These are phyloP conservation scores for Phytophthora niederhauseri DNA, from an alignment of 352 stramenopile species.

Conservation along the genomic window DNA sequence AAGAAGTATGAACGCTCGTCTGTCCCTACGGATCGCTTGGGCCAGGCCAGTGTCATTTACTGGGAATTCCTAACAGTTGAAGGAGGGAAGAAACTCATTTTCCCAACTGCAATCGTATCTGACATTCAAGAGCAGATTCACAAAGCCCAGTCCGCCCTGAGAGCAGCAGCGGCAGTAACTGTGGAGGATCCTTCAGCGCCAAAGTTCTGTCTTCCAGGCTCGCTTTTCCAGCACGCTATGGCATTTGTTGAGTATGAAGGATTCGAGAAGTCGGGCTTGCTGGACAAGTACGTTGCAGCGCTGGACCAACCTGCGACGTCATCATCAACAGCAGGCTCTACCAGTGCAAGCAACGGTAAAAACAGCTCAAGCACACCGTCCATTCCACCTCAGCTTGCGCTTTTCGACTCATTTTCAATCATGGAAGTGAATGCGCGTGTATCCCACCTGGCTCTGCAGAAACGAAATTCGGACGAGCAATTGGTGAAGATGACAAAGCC, in stretches of 20 bases:
- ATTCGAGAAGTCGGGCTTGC: slow-evolving; percentile 71
- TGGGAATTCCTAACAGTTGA: slow-evolving; percentile 84
- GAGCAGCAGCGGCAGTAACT: slow-evolving; percentile 14
- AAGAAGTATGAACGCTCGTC: slow-evolving; percentile 84
- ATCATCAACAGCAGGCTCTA: slow-evolving; percentile 22
- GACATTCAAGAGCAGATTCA: slow-evolving; percentile 76
- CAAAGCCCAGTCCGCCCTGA: slow-evolving; percentile 50
- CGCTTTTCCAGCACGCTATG: slow-evolving; percentile 78
- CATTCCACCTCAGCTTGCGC: slow-evolving; percentile 73
- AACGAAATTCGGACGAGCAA: slow-evolving; percentile 48
- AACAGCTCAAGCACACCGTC: slow-evolving; percentile 31
- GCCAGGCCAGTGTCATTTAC: slow-evolving; percentile 80
- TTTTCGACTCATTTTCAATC: slow-evolving; percentile 89
- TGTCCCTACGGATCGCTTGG: slow-evolving; percentile 69
- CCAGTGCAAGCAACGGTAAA: slow-evolving; percentile 34
- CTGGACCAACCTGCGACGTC: slow-evolving; percentile 54
- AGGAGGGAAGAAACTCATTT: slow-evolving; percentile 62
- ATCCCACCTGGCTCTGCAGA: slow-evolving; percentile 57
- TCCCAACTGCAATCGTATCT: slow-evolving; percentile 53
- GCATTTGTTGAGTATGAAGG: slow-evolving; percentile 64
- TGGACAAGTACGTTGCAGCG: slow-evolving; percentile 83
- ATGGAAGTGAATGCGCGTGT: slow-evolving; percentile 88
- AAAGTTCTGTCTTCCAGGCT: slow-evolving; percentile 44
- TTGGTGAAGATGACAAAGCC: slow-evolving; percentile 51
- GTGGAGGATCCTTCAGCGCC: slow-evolving; percentile 21